phyloP scores from a whole-genome alignment of 139 green algal species.

The Coelastrella sp. region DNA sequence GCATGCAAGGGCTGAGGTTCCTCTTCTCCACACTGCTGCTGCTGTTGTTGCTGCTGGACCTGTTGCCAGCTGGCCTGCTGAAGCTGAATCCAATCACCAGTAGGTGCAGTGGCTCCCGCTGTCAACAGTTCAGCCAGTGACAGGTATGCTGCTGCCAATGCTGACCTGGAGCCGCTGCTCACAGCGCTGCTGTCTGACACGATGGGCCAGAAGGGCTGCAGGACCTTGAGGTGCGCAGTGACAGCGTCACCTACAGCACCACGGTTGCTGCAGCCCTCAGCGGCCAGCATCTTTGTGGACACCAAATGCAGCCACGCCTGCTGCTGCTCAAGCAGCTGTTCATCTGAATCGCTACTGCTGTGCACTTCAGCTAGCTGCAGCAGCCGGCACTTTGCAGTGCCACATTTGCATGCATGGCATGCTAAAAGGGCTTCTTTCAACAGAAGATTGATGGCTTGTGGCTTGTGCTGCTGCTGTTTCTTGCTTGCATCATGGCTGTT shows the following conservation, averaged over 20 bases:
- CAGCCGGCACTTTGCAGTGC: slow-evolving; percentile 8
- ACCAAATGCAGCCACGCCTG: slow-evolving; percentile 27
- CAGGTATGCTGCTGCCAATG: slow-evolving; percentile 22
- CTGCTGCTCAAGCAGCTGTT: background rate
- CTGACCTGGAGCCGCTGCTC: slow-evolving; percentile 3
- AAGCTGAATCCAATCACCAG: background rate
- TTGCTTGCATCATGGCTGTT: background rate
- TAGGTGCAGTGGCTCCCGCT: background rate
- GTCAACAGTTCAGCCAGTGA: background rate
- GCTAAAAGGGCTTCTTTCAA: slow-evolving; percentile 14
- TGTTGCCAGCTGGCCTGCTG: background rate
- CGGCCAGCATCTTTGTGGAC: background rate
- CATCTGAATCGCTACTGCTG: background rate
- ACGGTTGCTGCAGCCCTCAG: background rate
- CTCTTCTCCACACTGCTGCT: background rate
- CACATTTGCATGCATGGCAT: background rate
- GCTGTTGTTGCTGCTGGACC: background rate
- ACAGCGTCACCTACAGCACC: background rate
- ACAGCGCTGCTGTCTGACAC: slow-evolving; percentile 1
- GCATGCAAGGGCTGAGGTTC: background rate
- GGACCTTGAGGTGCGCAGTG: background rate
- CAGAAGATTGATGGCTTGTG: background rate
- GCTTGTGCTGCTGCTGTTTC: background rate
- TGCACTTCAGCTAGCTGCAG: slow-evolving; percentile 6
- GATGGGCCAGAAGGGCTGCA: background rate